Evolutionary conservation across 192 early-diverging fungal genomes (phyloP).

Genomic region (Linderina pennispora): DNA sequence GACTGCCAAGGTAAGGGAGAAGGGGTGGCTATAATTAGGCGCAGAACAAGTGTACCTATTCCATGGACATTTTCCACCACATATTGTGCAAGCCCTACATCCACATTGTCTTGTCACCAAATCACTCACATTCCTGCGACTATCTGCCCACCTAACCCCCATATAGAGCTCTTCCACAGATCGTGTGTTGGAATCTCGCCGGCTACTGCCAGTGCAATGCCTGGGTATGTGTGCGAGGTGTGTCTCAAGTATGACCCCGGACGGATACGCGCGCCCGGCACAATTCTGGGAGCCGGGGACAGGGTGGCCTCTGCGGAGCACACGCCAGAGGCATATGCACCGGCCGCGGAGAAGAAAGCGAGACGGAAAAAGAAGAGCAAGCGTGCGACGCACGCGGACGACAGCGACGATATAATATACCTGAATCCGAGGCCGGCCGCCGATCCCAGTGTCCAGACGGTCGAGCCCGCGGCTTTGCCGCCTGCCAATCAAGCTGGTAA

Average conservation of each 20-base stretch:
- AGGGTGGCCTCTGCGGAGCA: not conserved
- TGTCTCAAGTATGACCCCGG: slow-evolving; percentile 15
- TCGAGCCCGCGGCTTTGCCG: not conserved
- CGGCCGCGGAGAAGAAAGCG: slow-evolving; percentile 1
- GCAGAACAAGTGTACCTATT: no score
- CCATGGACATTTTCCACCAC: no score
- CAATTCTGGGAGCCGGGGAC: slow-evolving; percentile 17
- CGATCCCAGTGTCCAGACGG: slow-evolving; percentile 2
- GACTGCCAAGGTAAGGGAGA: slow-evolving; percentile 29
- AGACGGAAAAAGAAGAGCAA: not conserved
- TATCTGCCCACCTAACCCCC: no score
- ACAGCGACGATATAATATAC: slow-evolving; percentile 1
- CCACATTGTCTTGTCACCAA: no score
- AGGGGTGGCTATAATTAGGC: no score
- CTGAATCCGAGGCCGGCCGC: not conserved
- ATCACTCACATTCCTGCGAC: no score
- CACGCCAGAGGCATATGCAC: no score
- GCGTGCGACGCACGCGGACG: not conserved
- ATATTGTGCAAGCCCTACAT: no score
- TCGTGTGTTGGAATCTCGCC: slow-evolving; percentile 25
- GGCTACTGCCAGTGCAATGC: not conserved
- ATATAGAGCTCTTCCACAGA: slow-evolving; percentile 23
- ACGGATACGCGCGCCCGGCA: slow-evolving; percentile 12
- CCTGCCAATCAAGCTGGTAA: slow-evolving; percentile 16
- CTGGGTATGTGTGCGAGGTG: slow-evolving; percentile 14